A percentile compares a stretch with the other conserved stretches of the same genome.
phyloP scores from a whole-genome alignment of 78 protist genomes.

The Dictyostelium capitatum region DNA sequence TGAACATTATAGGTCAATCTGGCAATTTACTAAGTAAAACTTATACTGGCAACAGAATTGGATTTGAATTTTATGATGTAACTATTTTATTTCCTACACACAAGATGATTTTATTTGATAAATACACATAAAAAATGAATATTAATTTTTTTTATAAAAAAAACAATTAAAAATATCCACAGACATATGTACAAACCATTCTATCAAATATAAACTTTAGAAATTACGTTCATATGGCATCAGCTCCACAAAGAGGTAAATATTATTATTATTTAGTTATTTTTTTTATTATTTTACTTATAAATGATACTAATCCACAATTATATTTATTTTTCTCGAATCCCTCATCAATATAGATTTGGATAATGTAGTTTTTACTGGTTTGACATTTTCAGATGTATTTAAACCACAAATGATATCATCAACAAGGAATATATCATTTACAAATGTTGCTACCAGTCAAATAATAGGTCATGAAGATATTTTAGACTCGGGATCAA shows the following conservation, averaged over 20 bases:
- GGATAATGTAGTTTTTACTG: conserved; percentile 53
- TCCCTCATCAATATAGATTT: no score
- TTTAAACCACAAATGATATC: conserved; percentile 81
- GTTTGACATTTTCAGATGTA: conserved; percentile 75
- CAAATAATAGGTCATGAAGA: conserved; percentile 43
- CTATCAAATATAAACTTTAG: conserved; percentile 49
- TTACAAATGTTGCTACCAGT: neutral
- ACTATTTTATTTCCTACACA: no score
- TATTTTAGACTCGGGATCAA: conserved; percentile 16
- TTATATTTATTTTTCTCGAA: conserved; percentile 7
- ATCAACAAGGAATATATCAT: conserved; percentile 9
- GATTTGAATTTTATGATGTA: conserved; percentile 90
- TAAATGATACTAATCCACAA: no score
- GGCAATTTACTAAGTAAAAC: neutral
- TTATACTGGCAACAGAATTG: conserved; percentile 50
- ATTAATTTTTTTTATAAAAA: no score
- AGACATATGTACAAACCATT: conserved; percentile 72
- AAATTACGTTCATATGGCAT: conserved; percentile 14
- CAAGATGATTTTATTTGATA: no score
- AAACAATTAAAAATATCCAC: no score
- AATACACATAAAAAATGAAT: no score
- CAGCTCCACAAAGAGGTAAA: neutral
- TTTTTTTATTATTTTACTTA: no score
- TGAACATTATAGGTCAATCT: no score
- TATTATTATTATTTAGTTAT: no score